Percentiles rank a stretch among this genome's conserved stretches.
Evolutionary conservation across 2,329 filamentous ascomycete species (phyloP).

Genomic region (Fusarium camptoceras): DNA sequence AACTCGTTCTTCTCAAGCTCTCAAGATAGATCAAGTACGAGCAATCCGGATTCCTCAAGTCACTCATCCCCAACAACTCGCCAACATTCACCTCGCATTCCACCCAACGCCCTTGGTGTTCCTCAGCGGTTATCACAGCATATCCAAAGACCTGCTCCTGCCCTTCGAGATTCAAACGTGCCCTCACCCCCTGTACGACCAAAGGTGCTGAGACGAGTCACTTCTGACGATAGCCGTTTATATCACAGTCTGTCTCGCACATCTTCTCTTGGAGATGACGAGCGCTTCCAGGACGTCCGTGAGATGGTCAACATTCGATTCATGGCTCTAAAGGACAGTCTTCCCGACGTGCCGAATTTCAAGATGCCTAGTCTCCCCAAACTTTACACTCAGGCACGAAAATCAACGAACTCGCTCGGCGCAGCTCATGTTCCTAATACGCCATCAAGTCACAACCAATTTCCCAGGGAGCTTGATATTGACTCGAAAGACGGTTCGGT

Average conservation of each 20-base stretch:
- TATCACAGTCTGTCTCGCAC: conserved; percentile 80
- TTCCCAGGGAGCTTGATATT: conserved; percentile 25
- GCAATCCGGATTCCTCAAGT: conserved; percentile 2
- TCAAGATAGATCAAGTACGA: conserved; percentile 43
- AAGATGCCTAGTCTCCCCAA: conserved; percentile 74
- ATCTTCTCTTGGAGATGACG: conserved; percentile 87
- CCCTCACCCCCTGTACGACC: conserved; percentile 39
- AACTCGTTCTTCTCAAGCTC: conserved; percentile 55
- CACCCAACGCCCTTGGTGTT: conserved; percentile 9
- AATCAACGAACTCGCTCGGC: conserved; percentile 50
- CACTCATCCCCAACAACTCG: conserved; percentile 17
- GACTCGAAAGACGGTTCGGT: conserved; percentile 42
- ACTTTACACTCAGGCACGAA: conserved; percentile 54
- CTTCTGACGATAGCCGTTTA: conserved; percentile 78
- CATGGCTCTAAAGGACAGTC: conserved; percentile 90
- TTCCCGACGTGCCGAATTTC: conserved; percentile 82
- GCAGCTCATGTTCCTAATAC: conserved; percentile 46
- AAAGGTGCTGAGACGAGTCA: conserved; percentile 49
- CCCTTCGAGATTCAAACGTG: background rate
- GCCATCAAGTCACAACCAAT: conserved; percentile 43
- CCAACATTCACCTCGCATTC: conserved; percentile 4
- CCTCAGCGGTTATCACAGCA: conserved; percentile 26
- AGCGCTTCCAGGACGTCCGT: conserved; percentile 80
- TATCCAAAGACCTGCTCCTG: conserved; percentile 12
- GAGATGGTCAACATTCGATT: conserved; percentile 89